These are phyloP conservation scores for Lathyrus aphaca DNA, from an alignment of 306 rosid genomes.

Conservation along the genomic window DNA sequence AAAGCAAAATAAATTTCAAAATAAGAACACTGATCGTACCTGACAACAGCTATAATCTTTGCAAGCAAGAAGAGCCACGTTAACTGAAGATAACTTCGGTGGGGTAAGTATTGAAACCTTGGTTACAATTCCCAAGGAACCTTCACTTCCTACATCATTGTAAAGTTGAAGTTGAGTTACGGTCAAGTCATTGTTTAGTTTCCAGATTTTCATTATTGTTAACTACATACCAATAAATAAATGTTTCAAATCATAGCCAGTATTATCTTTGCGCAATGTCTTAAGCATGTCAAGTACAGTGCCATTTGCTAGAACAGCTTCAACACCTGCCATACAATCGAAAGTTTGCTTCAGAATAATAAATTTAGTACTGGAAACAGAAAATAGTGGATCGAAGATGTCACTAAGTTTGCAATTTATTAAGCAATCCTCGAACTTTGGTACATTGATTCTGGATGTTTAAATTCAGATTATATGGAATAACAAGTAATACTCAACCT, in stretches of 20 bases:
- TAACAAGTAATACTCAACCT: slow-evolving; percentile 31
- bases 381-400: slow-evolving; percentile 34
- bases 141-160: slow-evolving; percentile 85
- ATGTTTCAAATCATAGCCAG: slow-evolving; percentile 95
- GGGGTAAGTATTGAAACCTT: slow-evolving; percentile 93
- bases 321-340: slow-evolving; percentile 64
- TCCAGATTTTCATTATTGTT: slow-evolving; percentile 31
- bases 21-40: slow-evolving; percentile 53
- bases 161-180: slow-evolving; percentile 35
- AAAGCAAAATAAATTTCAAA: slow-evolving; percentile 30
- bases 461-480: slow-evolving; percentile 19
- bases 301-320: slow-evolving; percentile 93
- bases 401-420: slow-evolving; percentile 13
- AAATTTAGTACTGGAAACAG: slow-evolving; percentile 17
- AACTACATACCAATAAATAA: slow-evolving; percentile 75
- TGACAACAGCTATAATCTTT: slow-evolving; percentile 80
- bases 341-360: slow-evolving; percentile 41
- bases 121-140: slow-evolving; percentile 94
- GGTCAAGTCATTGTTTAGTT: slow-evolving; percentile 26
- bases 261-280: slow-evolving; percentile 91
- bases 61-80: slow-evolving; percentile 88
- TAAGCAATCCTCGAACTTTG: slow-evolving; percentile 13
- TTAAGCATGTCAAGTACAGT: slow-evolving; percentile 89
- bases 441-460: slow-evolving; percentile 13
- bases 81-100: slow-evolving; percentile 77